Conservation (phyloP, 164 flowering plant species). For the Tetrastigma voinierianum region DNA sequence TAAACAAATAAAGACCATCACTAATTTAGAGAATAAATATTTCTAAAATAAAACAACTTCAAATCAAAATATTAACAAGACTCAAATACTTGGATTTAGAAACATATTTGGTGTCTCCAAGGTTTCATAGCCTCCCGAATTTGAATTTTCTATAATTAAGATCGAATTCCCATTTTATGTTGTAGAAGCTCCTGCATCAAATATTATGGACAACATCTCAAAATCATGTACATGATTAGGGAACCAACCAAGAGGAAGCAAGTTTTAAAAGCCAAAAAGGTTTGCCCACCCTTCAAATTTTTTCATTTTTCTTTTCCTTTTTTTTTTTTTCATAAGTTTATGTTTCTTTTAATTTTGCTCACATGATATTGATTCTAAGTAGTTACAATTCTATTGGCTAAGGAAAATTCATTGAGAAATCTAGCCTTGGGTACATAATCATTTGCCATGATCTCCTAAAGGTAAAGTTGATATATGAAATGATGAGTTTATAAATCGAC, state of each 20-base stretch:
- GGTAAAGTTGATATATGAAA: constrained; percentile 42
- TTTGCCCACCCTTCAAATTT: constrained; percentile 18
- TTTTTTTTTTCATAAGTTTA: neutral
- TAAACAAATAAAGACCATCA: too few relatives aligned
- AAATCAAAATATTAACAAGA: too few relatives aligned
- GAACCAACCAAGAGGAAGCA: constrained; percentile 83
- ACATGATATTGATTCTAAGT: neutral
- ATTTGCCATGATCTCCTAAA: constrained; percentile 88
- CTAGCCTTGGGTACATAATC: constrained; percentile 96
- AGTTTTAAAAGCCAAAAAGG: constrained; percentile 92
- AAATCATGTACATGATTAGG: constrained; percentile 94
- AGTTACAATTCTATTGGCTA: constrained; percentile 50
- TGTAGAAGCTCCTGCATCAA: too few relatives aligned
- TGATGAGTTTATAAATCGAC: too few relatives aligned
- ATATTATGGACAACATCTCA: constrained; percentile 79
- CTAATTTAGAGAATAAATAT: too few relatives aligned
- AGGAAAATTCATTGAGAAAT: constrained; percentile 88
- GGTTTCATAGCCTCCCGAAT: too few relatives aligned
- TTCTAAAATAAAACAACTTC: too few relatives aligned
- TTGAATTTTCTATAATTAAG: too few relatives aligned
- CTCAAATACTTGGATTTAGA: too few relatives aligned
- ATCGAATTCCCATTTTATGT: too few relatives aligned
- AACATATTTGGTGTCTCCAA: too few relatives aligned
- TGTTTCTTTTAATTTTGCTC: neutral
- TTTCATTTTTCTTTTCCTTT: neutral